Conservation (phyloP, 2,329 filamentous ascomycete genomes). For the Magnaporthiopsis poae region DNA sequence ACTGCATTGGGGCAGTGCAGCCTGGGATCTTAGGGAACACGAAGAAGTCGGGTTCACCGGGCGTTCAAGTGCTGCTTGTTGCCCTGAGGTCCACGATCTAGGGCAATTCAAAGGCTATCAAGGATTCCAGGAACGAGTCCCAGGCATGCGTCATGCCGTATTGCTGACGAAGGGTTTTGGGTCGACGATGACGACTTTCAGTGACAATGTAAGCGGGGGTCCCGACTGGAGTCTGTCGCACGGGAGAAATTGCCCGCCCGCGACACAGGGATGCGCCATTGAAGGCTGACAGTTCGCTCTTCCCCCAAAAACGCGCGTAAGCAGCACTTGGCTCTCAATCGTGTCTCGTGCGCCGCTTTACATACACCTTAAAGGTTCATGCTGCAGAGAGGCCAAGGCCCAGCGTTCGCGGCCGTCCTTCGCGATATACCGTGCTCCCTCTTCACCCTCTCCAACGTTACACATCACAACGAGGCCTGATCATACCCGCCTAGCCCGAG, state of each 20-base stretch:
- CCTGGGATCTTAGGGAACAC: not conserved
- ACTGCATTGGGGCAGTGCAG: not conserved
- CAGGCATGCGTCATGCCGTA: too few species aligned
- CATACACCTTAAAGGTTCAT: not conserved
- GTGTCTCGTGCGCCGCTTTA: not conserved
- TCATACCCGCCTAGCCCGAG: not conserved
- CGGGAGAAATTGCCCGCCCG: not conserved
- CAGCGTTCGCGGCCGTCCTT: not conserved
- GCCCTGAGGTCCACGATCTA: not conserved
- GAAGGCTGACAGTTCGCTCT: not conserved
- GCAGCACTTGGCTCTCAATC: not conserved
- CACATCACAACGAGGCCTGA: not conserved
- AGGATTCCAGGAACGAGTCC: too few species aligned
- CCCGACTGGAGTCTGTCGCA: not conserved
- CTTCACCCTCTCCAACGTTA: not conserved
- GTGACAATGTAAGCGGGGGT: too few species aligned
- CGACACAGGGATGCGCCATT: not conserved
- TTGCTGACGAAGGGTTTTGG: too few species aligned
- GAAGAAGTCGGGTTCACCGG: not conserved
- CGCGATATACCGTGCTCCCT: not conserved
- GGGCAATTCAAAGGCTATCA: not conserved
- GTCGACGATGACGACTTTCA: too few species aligned
- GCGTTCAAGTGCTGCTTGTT: not conserved
- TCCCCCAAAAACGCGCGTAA: not conserved
- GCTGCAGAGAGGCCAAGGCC: not conserved